Evolutionary conservation across 805 yeast species (phyloP).

Genomic region (Pichia nakasei): DNA sequence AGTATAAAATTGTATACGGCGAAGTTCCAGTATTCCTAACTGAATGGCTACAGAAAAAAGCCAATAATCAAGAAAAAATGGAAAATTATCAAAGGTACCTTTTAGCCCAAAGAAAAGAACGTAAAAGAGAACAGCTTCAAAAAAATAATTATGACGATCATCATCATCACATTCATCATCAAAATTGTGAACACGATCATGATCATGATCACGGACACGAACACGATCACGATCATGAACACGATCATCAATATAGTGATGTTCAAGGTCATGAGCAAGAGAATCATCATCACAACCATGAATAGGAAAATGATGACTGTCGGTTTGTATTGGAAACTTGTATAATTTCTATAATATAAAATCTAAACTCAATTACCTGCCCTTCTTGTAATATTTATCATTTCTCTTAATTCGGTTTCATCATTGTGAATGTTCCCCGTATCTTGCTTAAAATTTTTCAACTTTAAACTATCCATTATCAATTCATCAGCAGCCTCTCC

Average conservation of each 20-base stretch:
- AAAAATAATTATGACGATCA: neutral
- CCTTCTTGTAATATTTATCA: neutral
- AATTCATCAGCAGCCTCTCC: constrained; percentile 27
- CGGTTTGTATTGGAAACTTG: neutral
- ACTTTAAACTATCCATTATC: constrained; percentile 23
- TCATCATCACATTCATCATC: neutral
- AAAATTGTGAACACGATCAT: neutral
- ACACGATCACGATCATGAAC: neutral
- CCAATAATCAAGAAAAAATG: constrained; percentile 26
- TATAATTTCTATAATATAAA: no score
- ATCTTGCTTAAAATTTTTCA: constrained; percentile 8
- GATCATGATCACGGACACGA: neutral
- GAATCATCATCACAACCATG: neutral
- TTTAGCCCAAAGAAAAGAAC: constrained; percentile 10
- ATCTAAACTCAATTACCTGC: neutral
- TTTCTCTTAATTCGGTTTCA: neutral
- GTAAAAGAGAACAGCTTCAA: constrained; percentile 7
- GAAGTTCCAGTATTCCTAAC: constrained; percentile 35
- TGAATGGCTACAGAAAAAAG: constrained; percentile 35
- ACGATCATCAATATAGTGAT: neutral
- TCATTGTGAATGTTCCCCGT: neutral
- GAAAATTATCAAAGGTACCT: constrained; percentile 12
- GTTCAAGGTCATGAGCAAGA: neutral
- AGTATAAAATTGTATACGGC: constrained; percentile 41
- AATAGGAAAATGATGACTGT: neutral